These are phyloP conservation scores for Cladophialophora carrionii DNA, from an alignment of 2,329 filamentous ascomycete species.

Conservation along the genomic window DNA sequence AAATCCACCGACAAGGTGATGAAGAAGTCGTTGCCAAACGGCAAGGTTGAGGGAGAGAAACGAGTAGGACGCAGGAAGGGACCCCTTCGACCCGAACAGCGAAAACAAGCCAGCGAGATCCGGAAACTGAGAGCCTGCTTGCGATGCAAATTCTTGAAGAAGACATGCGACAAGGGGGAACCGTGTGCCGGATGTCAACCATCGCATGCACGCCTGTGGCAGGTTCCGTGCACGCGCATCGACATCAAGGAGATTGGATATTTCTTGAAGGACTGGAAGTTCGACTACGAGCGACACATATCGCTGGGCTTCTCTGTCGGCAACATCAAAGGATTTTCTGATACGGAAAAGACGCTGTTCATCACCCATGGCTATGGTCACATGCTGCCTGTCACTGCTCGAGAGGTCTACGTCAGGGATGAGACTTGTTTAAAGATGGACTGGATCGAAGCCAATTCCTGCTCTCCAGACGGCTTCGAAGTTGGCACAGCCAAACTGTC, in stretches of 20 bases:
- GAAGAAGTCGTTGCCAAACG: slow-evolving; percentile 70
- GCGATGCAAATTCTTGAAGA: slow-evolving; percentile 98
- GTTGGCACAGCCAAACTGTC: slow-evolving; percentile 86
- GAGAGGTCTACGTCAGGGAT: slow-evolving; percentile 89
- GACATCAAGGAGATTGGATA: slow-evolving; percentile 98
- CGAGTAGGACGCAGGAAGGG: slow-evolving; percentile 89
- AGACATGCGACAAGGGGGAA: slow-evolving; percentile 97
- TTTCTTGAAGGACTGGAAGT: slow-evolving; percentile 99
- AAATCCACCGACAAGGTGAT: slow-evolving; percentile 85
- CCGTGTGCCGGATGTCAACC: slow-evolving; percentile 94
- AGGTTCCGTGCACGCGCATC: slow-evolving; percentile 95
- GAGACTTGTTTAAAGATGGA: slow-evolving; percentile 91
- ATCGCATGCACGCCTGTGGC: slow-evolving; percentile 92
- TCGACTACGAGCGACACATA: slow-evolving; percentile 90
- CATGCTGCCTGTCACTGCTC: slow-evolving; percentile 87
- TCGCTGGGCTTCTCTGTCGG: slow-evolving; percentile 85
- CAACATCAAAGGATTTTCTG: slow-evolving; percentile 85
- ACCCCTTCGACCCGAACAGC: slow-evolving; percentile 86
- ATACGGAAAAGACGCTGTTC: slow-evolving; percentile 71
- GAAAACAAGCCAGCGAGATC: slow-evolving; percentile 95
- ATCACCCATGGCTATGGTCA: slow-evolving; percentile 97
- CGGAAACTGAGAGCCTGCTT: slow-evolving; percentile 91
- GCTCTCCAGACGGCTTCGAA: slow-evolving; percentile 74
- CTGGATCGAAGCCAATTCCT: slow-evolving; percentile 82
- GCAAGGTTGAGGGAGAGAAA: slow-evolving; percentile 88